These are phyloP conservation scores for Cercis canadensis DNA, from an alignment of 306 rosid genomes.

Conservation along the genomic window DNA sequence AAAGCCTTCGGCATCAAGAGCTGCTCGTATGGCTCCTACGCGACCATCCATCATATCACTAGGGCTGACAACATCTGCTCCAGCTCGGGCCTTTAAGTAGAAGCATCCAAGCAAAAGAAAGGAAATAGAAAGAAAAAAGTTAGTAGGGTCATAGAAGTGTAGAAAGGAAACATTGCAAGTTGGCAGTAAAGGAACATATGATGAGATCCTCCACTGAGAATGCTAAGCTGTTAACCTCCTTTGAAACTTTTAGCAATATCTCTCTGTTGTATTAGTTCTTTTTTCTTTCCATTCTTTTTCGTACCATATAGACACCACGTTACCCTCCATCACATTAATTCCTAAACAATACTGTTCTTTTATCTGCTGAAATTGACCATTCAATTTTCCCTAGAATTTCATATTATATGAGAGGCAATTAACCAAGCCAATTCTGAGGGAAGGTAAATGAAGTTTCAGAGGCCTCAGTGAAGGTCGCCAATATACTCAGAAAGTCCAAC, in stretches of 20 bases:
- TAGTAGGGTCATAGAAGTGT: constrained; percentile 15
- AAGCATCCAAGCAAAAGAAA: constrained; percentile 7
- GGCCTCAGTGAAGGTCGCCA: constrained; percentile 6
- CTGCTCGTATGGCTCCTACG: constrained; percentile 87
- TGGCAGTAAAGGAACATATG: constrained; percentile 13
- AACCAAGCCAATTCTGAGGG: neutral
- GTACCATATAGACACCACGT: neutral
- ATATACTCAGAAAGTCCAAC: constrained; percentile 1
- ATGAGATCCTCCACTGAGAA: constrained; percentile 9
- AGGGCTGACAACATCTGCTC: constrained; percentile 98
- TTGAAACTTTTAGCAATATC: neutral
- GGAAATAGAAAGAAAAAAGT: neutral
- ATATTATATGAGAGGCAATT: neutral
- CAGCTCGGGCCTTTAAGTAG: constrained; percentile 80
- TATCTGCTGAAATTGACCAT: neutral
- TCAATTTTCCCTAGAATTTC: too few relatives aligned
- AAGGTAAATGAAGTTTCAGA: constrained; percentile 20
- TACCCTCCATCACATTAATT: constrained; percentile 4
- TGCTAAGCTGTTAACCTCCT: constrained; percentile 29
- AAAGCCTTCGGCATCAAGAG: constrained; percentile 97
- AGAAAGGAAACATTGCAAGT: constrained; percentile 23
- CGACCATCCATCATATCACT: constrained; percentile 99
- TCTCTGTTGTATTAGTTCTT: neutral
- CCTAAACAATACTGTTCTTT: neutral
- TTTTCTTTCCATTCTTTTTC: neutral